Evolutionary conservation across 73 alveolate species (phyloP).

Genomic region (Paramecium pentaurelia): DNA sequence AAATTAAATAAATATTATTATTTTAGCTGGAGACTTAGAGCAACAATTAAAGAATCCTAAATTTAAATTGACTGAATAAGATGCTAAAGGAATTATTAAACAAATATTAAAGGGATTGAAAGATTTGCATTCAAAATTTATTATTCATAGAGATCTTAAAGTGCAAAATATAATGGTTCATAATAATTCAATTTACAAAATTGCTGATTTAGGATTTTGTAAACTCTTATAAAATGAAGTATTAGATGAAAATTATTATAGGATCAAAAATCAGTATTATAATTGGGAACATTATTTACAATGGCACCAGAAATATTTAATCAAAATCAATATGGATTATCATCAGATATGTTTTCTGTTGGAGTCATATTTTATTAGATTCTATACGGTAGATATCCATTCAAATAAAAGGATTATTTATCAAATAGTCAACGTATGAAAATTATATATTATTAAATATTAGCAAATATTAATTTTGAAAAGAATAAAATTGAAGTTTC

Average conservation of each 20-base stretch:
- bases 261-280: neutral
- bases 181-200: constrained; percentile 5
- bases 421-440: neutral
- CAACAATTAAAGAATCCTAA: neutral
- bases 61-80: neutral
- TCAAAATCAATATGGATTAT: neutral
- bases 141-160: constrained; percentile 56
- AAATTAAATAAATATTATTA: neutral
- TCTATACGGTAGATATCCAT: neutral
- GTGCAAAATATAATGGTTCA: constrained; percentile 22
- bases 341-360: neutral
- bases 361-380: neutral
- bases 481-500: neutral
- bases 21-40: neutral
- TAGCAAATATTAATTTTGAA: neutral
- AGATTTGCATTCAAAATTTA: constrained; percentile 29
- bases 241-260: neutral
- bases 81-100: neutral
- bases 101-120: constrained; percentile 5
- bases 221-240: neutral
- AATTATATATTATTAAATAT: neutral
- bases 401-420: neutral
- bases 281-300: neutral
- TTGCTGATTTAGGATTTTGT: constrained; percentile 51
- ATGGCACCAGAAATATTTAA: constrained; percentile 22